Evolutionary conservation across 495 filamentous ascomycete species (phyloP), one percentile per base, ranked within the genome.

Genomic region (Neurospora sp.): DNA sequence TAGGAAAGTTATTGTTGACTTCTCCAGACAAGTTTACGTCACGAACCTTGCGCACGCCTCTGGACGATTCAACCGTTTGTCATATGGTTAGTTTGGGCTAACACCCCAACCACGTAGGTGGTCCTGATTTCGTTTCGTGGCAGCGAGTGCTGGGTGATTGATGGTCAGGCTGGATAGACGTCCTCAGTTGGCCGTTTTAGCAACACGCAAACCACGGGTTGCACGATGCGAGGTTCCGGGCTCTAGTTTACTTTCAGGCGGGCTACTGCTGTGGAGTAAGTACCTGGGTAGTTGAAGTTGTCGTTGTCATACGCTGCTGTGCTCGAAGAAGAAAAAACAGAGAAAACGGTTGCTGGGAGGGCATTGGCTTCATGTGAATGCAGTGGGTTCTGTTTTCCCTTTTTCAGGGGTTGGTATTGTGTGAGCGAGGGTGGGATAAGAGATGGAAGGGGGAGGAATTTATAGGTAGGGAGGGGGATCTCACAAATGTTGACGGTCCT

Each of bases 351-450:
- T 72, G 31, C 15, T 34, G 36, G 15, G 43, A 66, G 39, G n/a
- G 48, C 73, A 39, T 21, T 19, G 1, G 6, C 28, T 66, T 17
- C 48, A 17, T 17, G 15, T 19, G 5, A 19, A 31, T 66, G 54
- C 28, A 34, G 28, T 9, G 34, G 15, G 28, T 66, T 66, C 28
- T 34, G 54, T 66, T 9, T 66, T 74, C 39, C 71, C 45, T 62
- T 74, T 72, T 70, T 34, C 31, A 66, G 59, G 73, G 59, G 73
- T 59, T 69, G 69, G 59, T 74, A 39, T 72, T 72, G 73, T 74
- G 48, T 69, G 62, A 66, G 39, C 43, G 73, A 69, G 73, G 34
- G 42, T 45, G 70, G 42, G 37, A 40, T 38, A 5, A 31, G 28
- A 72, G 70, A 39, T 39, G 45, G 70, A 8, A 19, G 48, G 38